Percentiles rank a stretch among this genome's conserved stretches.
phyloP scores from a whole-genome alignment of 2,329 filamentous ascomycete genomes.

The Fusarium sp. region DNA sequence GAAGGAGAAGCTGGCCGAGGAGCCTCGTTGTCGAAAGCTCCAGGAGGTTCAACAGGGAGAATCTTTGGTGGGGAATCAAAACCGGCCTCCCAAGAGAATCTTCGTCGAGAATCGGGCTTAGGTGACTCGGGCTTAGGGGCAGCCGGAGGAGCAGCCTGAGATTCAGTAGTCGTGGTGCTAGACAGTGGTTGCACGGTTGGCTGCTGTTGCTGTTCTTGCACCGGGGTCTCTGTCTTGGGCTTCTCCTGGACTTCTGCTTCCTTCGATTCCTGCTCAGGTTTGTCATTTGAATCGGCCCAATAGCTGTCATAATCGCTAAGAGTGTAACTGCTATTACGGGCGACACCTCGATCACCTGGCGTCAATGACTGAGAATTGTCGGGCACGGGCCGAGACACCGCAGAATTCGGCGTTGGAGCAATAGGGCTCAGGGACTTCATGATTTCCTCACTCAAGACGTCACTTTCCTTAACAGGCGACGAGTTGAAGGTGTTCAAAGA shows the following conservation, averaged over 20 bases:
- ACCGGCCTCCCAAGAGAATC: constrained; percentile 55
- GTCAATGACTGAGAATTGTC: constrained; percentile 35
- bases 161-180: constrained; percentile 1
- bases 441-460: constrained; percentile 79
- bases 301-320: constrained; percentile 77
- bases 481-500: constrained; percentile 64
- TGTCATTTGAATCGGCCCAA: constrained; percentile 61
- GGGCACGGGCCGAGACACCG: constrained; percentile 23
- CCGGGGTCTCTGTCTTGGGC: constrained; percentile 1
- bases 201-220: constrained; percentile 7
- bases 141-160: constrained; percentile 7
- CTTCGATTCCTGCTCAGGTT: constrained; percentile 9
- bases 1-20: constrained; percentile 26
- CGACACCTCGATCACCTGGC: constrained; percentile 29
- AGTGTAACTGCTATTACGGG: constrained; percentile 71
- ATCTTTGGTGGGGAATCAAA: constrained; percentile 39
- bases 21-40: constrained; percentile 10
- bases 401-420: constrained; percentile 43
- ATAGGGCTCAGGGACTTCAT: constrained; percentile 74
- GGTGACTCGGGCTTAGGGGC: constrained; percentile 11
- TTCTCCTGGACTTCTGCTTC: constrained; percentile 16
- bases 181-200: neutral
- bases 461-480: constrained; percentile 75
- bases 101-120: constrained; percentile 42
- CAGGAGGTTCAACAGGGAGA: constrained; percentile 23